Conservation (phyloP, 495 filamentous ascomycete species). For the Sordaria brevicollis region DNA sequence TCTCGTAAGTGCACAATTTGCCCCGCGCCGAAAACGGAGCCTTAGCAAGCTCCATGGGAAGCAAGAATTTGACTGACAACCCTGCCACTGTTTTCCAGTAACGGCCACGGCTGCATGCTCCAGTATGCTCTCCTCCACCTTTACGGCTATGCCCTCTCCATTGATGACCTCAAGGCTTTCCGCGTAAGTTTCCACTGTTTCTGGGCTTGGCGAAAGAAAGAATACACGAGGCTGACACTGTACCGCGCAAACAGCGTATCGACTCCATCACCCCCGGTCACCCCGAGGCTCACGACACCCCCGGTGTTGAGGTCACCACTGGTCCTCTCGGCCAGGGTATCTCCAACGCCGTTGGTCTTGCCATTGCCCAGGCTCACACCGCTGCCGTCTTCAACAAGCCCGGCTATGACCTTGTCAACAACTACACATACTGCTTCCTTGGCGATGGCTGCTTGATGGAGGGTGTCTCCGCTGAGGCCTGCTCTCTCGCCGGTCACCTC, state of each 20-base stretch:
- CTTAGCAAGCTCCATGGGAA: neutral
- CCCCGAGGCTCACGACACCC: slow-evolving; percentile 92
- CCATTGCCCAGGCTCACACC: slow-evolving; percentile 86
- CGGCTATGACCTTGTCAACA: slow-evolving; percentile 81
- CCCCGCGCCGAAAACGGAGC: neutral
- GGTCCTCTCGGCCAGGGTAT: slow-evolving; percentile 95
- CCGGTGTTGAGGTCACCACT: slow-evolving; percentile 95
- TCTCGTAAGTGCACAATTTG: slow-evolving; percentile 73
- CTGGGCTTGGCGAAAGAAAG: neutral
- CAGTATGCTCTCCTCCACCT: slow-evolving; percentile 98
- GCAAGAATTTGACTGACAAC: neutral
- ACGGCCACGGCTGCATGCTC: slow-evolving; percentile 98
- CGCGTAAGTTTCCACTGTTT: slow-evolving; percentile 51
- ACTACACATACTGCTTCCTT: slow-evolving; percentile 94
- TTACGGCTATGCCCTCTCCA: slow-evolving; percentile 73
- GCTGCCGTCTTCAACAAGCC: slow-evolving; percentile 94
- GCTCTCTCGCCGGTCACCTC: slow-evolving; percentile 85
- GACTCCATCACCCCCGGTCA: slow-evolving; percentile 96
- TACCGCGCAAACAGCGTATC: slow-evolving; percentile 43
- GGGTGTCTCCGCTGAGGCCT: slow-evolving; percentile 90
- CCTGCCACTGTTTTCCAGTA: slow-evolving; percentile 41
- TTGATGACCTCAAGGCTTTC: slow-evolving; percentile 94
- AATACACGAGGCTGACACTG: slow-evolving; percentile 5
- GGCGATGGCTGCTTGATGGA: slow-evolving; percentile 99
- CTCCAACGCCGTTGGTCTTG: slow-evolving; percentile 89